Evolutionary conservation across 1,284 basidiomycete species (phyloP), one percentile per base, ranked within the genome.

Genomic region (Sporisorium sorghi): DNA sequence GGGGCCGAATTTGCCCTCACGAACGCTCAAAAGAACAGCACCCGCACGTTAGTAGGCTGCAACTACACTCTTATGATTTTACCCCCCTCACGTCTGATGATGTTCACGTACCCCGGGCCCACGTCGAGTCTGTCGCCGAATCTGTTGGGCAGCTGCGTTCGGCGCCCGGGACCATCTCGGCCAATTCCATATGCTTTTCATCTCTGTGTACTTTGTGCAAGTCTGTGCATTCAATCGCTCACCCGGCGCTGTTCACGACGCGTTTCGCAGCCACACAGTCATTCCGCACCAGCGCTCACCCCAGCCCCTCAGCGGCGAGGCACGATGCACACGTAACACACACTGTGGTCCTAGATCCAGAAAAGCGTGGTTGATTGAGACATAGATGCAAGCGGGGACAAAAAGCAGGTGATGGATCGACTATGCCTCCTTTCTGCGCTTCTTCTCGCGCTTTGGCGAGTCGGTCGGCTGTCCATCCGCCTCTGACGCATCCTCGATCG

Each of bases 401-500:
- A 24, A n/a, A n/a, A n/a, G n/a, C n/a, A n/a, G n/a, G n/a, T n/a
- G n/a, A n/a, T n/a, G n/a, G 21, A 19, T 3, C 21, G 17, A 46
- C 35, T 35, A 69, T 8, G 60, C 53, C 33, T 67, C 58, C 47
- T 62, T 73, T 60, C 64, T 58, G 15, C 64, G 52, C 49, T 73
- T 73, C 60, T 73, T 73, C 6, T 71, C 68, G 35, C 54, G 57
- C 26, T 58, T 66, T n/a, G 47, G 37, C 17, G 46, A 26, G 17
- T 19, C 40, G 12, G 21, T 30, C 9, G 35, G 32, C 11, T 30
- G 19, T 7, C 6, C 35, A 12, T 56, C 50, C 35, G 26, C 21
- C 6, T 52, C 39, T 8, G 19, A 28, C 11, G 43, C 11, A 9
- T 21, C 35, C 9, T 21, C 40, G 24, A 9, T 14, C 7, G 11